Percentiles rank a stretch among this genome's conserved stretches.
Conservation (phyloP, 495 filamentous ascomycete genomes). For the Usnea hakonensis region DNA sequence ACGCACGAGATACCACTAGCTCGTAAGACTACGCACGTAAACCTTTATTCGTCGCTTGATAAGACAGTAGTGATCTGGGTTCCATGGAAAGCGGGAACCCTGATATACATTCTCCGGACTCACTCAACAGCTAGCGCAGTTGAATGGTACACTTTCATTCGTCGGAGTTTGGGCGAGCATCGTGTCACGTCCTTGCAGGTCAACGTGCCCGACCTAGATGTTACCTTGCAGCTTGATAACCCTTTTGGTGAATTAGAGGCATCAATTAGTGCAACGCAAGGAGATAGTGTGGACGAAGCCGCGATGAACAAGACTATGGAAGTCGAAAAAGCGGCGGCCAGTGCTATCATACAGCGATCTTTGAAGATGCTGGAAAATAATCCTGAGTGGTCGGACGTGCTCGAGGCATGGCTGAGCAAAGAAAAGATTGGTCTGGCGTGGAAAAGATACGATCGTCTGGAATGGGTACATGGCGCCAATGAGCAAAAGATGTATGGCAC, state of each 20-base stretch:
- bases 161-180: constrained; percentile 52
- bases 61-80: constrained; percentile 66
- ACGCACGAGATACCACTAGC: constrained; percentile 51
- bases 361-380: constrained; percentile 51
- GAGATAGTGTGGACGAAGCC: constrained; percentile 31
- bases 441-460: constrained; percentile 68
- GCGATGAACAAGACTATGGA: constrained; percentile 39
- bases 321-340: constrained; percentile 48
- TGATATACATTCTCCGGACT: constrained; percentile 60
- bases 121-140: constrained; percentile 56
- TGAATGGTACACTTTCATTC: constrained; percentile 71
- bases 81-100: constrained; percentile 47
- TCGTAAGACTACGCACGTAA: constrained; percentile 48
- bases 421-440: constrained; percentile 66
- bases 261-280: constrained; percentile 31
- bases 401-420: constrained; percentile 51
- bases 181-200: constrained; percentile 54
- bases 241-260: constrained; percentile 53
- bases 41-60: constrained; percentile 63
- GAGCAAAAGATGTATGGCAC: constrained; percentile 70
- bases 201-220: constrained; percentile 59
- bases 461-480: constrained; percentile 64
- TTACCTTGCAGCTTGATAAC: constrained; percentile 54
- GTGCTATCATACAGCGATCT: constrained; percentile 49
- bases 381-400: constrained; percentile 55